Percentiles rank a stretch among this genome's conserved stretches.
These are phyloP conservation scores for Penicillium samsonianum DNA, from an alignment of 495 filamentous ascomycete species.

Conservation along the genomic window DNA sequence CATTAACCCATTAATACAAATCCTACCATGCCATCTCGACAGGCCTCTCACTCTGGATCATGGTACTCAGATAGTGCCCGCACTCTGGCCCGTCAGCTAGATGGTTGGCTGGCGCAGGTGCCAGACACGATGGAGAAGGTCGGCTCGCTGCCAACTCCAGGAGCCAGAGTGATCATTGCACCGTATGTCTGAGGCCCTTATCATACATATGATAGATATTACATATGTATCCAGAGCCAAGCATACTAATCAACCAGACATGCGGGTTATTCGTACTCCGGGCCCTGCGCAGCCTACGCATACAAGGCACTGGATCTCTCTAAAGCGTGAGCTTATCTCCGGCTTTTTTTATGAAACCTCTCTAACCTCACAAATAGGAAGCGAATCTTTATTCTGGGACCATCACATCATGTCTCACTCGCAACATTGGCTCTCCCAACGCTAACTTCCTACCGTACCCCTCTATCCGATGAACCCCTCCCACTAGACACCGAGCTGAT, in stretches of 20 bases:
- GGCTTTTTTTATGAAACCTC: background rate
- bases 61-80: constrained; percentile 75
- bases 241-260: constrained; percentile 59
- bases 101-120: constrained; percentile 75
- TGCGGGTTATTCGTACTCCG: constrained; percentile 94
- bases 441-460: constrained; percentile 77
- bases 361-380: constrained; percentile 54
- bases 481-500: constrained; percentile 70
- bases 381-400: constrained; percentile 90
- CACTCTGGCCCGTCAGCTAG: constrained; percentile 69
- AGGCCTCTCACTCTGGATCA: constrained; percentile 71
- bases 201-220: background rate
- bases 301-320: constrained; percentile 89
- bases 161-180: constrained; percentile 89
- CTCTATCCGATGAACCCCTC: constrained; percentile 76
- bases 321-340: constrained; percentile 57
- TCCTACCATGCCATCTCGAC: constrained; percentile 57
- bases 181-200: constrained; percentile 64
- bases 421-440: constrained; percentile 73
- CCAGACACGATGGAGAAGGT: constrained; percentile 59
- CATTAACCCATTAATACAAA: background rate
- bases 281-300: constrained; percentile 89
- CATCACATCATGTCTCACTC: constrained; percentile 86
- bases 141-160: constrained; percentile 64
- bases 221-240: background rate